Percentiles rank a stretch among this genome's conserved stretches.
These are phyloP conservation scores for Trichomonas gallinae DNA, from an alignment of 208 protist genomes.

Conservation along the genomic window DNA sequence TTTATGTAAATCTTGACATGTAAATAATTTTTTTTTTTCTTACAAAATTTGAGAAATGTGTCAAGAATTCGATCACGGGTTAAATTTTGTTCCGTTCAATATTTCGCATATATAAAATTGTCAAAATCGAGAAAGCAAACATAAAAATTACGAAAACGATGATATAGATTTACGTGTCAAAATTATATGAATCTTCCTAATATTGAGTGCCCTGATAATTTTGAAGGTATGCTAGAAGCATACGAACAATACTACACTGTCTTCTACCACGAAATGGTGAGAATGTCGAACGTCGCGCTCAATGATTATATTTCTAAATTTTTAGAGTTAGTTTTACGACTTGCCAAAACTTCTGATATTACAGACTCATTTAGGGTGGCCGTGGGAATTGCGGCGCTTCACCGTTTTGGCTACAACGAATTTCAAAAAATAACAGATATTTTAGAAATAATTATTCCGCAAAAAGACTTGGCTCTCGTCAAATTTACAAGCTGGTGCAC, in stretches of 20 bases:
- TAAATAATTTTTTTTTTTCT: no score
- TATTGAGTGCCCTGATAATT: neutral
- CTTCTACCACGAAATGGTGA: neutral
- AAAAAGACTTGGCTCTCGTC: neutral
- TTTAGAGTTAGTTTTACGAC: neutral
- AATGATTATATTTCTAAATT: neutral
- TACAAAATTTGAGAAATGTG: no score
- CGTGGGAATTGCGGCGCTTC: neutral
- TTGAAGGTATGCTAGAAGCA: neutral
- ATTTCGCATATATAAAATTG: no score
- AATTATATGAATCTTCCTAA: neutral
- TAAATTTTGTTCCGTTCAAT: no score
- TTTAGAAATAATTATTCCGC: neutral
- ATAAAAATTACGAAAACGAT: neutral
- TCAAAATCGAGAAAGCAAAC: no score
- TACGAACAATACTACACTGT: neutral
- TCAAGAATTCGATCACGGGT: no score
- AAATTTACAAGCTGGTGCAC: conserved; percentile 18
- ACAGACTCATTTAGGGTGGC: neutral
- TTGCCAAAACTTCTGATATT: neutral
- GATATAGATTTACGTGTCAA: neutral
- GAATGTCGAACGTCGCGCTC: neutral
- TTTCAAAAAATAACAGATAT: neutral
- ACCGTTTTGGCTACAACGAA: neutral
- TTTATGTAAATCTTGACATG: no score